phyloP scores from a whole-genome alignment of 108 stramenopile genomes.

The Cafeteria roenbergensis region DNA sequence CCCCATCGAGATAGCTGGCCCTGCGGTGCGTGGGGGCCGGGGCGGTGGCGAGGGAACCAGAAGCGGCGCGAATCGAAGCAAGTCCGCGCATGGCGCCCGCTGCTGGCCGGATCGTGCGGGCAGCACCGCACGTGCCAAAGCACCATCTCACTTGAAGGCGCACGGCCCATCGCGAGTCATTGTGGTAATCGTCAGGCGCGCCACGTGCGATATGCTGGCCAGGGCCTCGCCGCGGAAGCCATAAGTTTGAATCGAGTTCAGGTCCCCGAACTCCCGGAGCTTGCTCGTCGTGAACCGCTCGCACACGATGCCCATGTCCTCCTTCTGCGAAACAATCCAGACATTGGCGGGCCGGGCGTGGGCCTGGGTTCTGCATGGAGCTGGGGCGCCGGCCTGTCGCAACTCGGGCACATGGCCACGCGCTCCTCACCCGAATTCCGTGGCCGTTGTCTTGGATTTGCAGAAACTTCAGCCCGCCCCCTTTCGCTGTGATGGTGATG shows the following conservation, averaged over 20 bases:
- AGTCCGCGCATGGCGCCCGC: conserved; percentile 48
- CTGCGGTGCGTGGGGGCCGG: too few species aligned
- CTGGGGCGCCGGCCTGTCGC: too few species aligned
- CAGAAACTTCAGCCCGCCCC: conserved; percentile 39
- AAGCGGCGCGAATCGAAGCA: too few species aligned
- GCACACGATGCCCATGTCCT: conserved; percentile 67
- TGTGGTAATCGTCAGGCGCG: conserved; percentile 36
- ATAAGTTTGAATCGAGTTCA: conserved; percentile 62
- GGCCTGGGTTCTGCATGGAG: too few species aligned
- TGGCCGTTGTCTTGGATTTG: conserved; percentile 45
- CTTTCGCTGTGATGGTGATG: conserved; percentile 33
- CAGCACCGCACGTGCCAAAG: conserved; percentile 39
- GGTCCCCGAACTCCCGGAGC: conserved; percentile 65
- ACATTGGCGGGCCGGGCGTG: conserved; percentile 43
- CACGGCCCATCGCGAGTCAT: conserved; percentile 15
- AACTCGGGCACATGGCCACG: too few species aligned
- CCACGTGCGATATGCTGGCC: conserved; percentile 47
- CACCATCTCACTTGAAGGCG: conserved; percentile 56
- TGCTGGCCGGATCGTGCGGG: conserved; percentile 6
- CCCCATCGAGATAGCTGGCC: conserved; percentile 63
- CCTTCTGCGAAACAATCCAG: conserved; percentile 50
- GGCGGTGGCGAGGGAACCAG: too few species aligned
- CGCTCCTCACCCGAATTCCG: conserved; percentile 20
- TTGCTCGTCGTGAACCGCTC: conserved; percentile 89
- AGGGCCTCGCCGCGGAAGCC: conserved; percentile 94